Base-by-base conservation (phyloP, 2,329 filamentous ascomycete species). In the Cercospora beticola region DNA sequence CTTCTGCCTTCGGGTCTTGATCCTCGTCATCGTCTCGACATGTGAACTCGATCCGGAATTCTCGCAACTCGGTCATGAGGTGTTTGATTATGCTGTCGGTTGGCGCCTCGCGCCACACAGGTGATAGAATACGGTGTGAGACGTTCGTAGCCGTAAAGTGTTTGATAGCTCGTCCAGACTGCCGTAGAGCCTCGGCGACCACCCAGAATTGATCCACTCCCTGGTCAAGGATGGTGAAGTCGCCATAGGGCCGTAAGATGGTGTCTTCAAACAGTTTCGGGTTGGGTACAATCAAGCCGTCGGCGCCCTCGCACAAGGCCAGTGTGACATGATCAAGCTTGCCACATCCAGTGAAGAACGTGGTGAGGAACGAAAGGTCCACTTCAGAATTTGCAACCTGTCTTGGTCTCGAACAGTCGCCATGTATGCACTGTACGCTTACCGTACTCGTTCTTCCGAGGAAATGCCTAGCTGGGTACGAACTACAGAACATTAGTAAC, bases 161-260 rank as follows among this genome's bases (percentile, higher is more conserved):
- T 14, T 26, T 43, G n/a, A 31, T n/a, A 28, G 12, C n/a, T 46
- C 16, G 16, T 56, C n/a, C 10, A 30, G 64, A 30, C 6, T 62
- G 10, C 18, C 49, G 9, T 21, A 66, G 18, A 26, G 64, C 64
- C 18, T 62, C 12, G 7, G 61, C 23, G 9, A 56, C 33, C 14
- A 40, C 56, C 64, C 57, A 66, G 43, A 66, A 66, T 18, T 66
- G 64, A 43, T 66, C 36, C 10, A 66, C 57, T 18, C 43, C 64
- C 28, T 66, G 64, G n/a, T 62, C 58, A n/a, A 21, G 36, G 26
- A 33, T 10, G 9, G 40, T 31, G 21, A 21, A 62, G 21, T 66
- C 64, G n/a, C 58, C 64, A 16, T 16, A 54, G 4, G 64, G 64
- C 4, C 23, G 18, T 9, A 62, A 23, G 57, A 62, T 54, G 4